Conservation (phyloP, 2,329 filamentous ascomycete genomes). For the Colletotrichum tropicicola region DNA sequence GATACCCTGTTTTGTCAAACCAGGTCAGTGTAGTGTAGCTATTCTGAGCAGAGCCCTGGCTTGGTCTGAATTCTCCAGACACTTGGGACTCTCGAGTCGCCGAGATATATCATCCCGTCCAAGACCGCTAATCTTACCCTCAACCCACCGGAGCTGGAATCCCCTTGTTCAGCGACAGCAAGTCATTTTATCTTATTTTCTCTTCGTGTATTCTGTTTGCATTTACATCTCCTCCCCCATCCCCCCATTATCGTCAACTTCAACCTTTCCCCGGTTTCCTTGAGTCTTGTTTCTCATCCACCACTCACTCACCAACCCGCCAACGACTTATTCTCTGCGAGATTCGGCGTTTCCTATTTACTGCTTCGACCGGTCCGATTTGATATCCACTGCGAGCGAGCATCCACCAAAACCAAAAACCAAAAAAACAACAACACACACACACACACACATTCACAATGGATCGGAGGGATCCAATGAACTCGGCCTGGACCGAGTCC, state of each 20-base stretch:
- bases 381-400: constrained; percentile 1
- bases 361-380: constrained; percentile 9
- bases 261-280: neutral
- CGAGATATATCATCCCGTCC: constrained; percentile 28
- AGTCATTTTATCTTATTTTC: neutral
- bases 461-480: constrained; percentile 19
- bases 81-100: neutral
- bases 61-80: constrained; percentile 18
- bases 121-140: constrained; percentile 14
- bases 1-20: constrained; percentile 25
- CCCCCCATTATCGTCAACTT: neutral
- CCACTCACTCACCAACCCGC: constrained; percentile 13
- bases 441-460: constrained; percentile 5
- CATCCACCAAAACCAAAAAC: neutral
- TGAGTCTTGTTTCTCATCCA: neutral
- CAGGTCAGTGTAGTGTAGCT: constrained; percentile 9
- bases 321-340: constrained; percentile 27
- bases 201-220: constrained; percentile 4
- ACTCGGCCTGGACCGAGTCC: constrained; percentile 27
- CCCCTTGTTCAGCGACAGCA: constrained; percentile 24
- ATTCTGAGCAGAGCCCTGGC: constrained; percentile 26
- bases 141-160: constrained; percentile 24
- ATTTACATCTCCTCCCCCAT: neutral
- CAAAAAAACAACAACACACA: neutral
- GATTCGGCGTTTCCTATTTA: constrained; percentile 13